phyloP scores from a whole-genome alignment of 257 asterid species.

The Eustoma russellianum region DNA sequence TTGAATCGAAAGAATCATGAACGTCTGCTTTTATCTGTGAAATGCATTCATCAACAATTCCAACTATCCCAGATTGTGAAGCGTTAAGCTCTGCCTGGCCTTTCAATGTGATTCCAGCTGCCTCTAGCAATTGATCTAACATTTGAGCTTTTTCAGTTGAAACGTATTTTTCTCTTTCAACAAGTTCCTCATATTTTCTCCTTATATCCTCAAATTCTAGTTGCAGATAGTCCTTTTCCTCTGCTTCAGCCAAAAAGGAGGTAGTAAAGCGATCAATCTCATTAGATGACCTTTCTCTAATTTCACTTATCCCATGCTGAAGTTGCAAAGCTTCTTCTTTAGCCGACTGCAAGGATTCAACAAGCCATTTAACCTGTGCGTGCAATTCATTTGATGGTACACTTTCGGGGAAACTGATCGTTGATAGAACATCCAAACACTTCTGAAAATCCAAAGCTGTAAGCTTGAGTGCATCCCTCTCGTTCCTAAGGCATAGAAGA shows the following conservation, averaged over 20 bases:
- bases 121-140: conserved; percentile 49
- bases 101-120: conserved; percentile 49
- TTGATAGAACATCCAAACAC: conserved; percentile 31
- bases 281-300: conserved; percentile 40
- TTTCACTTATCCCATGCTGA: conserved; percentile 40
- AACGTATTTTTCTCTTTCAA: conserved; percentile 11
- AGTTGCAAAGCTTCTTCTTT: conserved; percentile 54
- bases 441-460: conserved; percentile 41
- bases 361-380: conserved; percentile 47
- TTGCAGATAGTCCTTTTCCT: conserved; percentile 44
- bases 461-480: conserved; percentile 46
- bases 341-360: conserved; percentile 38
- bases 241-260: conserved; percentile 51
- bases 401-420: conserved; percentile 57
- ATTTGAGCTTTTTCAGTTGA: conserved; percentile 46
- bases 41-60: conserved; percentile 45
- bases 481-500: conserved; percentile 57
- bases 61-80: conserved; percentile 32
- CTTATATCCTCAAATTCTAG: conserved; percentile 53
- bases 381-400: conserved; percentile 44
- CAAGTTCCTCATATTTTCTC: conserved; percentile 25
- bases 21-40: conserved; percentile 50
- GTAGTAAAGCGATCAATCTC: conserved; percentile 51
- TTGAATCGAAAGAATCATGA: conserved; percentile 23
- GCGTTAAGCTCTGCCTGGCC: conserved; percentile 22